Evolutionary conservation across 2,329 filamentous ascomycete genomes (phyloP).

Genomic region (Colletotrichum tanaceti): DNA sequence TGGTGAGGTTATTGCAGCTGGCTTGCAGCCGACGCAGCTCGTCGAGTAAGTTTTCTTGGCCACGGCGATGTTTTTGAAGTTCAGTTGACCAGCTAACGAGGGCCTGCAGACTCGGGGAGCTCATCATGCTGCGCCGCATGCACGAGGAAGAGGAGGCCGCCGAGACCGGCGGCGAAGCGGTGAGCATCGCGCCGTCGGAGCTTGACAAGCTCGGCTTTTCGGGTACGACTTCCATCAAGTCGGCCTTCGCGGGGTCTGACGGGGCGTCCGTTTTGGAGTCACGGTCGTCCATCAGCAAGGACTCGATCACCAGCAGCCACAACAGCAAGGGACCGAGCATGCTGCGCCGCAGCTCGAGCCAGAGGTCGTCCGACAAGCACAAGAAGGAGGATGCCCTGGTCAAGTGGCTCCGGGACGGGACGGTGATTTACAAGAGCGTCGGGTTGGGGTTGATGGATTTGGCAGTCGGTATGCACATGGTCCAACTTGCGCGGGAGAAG

Average conservation of each 20-base stretch:
- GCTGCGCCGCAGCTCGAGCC: constrained; percentile 34
- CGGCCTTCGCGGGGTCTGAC: constrained; percentile 29
- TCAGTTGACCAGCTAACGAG: not conserved
- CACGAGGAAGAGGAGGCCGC: constrained; percentile 54
- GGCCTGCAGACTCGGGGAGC: constrained; percentile 74
- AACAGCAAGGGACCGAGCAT: constrained; percentile 28
- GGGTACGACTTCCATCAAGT: constrained; percentile 36
- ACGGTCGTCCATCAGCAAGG: constrained; percentile 40
- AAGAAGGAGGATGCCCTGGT: constrained; percentile 62
- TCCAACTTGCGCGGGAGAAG: constrained; percentile 66
- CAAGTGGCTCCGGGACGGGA: constrained; percentile 69
- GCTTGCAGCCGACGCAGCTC: constrained; percentile 77
- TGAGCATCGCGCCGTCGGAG: constrained; percentile 49
- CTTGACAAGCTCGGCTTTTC: constrained; percentile 51
- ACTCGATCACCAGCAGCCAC: constrained; percentile 34
- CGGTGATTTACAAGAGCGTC: constrained; percentile 77
- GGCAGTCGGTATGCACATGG: constrained; percentile 68
- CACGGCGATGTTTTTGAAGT: not conserved
- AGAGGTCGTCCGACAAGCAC: constrained; percentile 49
- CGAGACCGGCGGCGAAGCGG: constrained; percentile 46
- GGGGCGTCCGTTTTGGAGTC: constrained; percentile 17
- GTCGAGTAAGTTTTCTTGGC: constrained; percentile 71
- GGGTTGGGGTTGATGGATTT: constrained; percentile 76
- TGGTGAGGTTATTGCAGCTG: constrained; percentile 86
- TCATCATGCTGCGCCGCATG: constrained; percentile 70